Percentiles rank a stretch among this genome's conserved stretches.
phyloP scores from a whole-genome alignment of 192 early-diverging fungal species.

The Coemansia sp. region DNA sequence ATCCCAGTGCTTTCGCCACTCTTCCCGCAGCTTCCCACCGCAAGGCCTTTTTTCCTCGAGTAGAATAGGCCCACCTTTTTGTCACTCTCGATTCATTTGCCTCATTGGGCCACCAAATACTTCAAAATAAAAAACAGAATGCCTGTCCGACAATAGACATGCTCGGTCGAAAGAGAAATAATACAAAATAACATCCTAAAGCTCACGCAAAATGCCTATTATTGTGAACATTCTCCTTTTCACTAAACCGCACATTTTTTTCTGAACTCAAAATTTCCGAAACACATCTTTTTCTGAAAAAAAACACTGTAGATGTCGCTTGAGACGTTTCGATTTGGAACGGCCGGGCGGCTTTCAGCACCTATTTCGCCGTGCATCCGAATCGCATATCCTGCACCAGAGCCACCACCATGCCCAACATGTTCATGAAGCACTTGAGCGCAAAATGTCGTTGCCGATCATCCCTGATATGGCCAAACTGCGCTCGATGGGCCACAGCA shows the following conservation, averaged over 20 bases:
- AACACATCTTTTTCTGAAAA: no score
- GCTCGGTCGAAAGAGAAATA: not conserved
- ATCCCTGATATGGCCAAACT: constrained; percentile 47
- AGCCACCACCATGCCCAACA: constrained; percentile 23
- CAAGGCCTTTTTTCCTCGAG: not conserved
- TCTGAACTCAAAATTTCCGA: no score
- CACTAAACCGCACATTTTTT: not conserved
- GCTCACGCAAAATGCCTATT: not conserved
- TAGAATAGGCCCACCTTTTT: not conserved
- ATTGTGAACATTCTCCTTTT: not conserved
- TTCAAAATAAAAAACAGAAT: constrained; percentile 1
- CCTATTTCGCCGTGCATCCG: constrained; percentile 47
- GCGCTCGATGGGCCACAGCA: constrained; percentile 15
- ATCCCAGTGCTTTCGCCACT: not conserved
- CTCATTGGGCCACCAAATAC: constrained; percentile 5
- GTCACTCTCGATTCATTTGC: not conserved
- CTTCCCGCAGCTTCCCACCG: constrained; percentile 1
- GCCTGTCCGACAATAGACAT: no score
- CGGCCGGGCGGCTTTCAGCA: constrained; percentile 34
- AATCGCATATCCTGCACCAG: constrained; percentile 47
- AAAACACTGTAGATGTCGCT: constrained; percentile 39
- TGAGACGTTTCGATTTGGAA: constrained; percentile 48
- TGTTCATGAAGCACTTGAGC: constrained; percentile 44
- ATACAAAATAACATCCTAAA: not conserved
- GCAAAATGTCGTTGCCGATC: constrained; percentile 51